Evolutionary conservation across 768 basidiomycete species (phyloP), one percentile per base, ranked within the genome.

Genomic region (Tulasnella sp.): DNA sequence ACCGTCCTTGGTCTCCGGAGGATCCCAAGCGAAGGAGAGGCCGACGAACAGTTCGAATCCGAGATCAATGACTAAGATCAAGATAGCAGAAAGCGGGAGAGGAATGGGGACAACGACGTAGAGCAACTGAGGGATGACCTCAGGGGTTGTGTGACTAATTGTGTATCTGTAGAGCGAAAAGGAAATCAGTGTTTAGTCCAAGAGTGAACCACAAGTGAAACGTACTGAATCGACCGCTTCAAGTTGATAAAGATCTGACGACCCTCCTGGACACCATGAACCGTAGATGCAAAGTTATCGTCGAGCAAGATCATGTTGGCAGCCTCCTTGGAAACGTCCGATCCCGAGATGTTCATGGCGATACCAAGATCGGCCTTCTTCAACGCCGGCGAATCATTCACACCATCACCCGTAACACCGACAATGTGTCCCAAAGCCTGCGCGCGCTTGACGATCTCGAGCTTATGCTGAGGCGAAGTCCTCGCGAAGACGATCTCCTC

Each of bases 311-410:
- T 83, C 82, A 86, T 84, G 68, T 86, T 81, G 1, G 84, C 83
- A 2, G 84, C 83, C 69, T 85, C 83, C 66, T 86, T 85, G 1
- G 83, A 84, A 10, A 85, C 83, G 63, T 85, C 84, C 3, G 83
- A 84, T 32, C 83, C 84, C 24, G 83, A 84, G 34, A 84, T 80
- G 65, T 84, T 84, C 83, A 86, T 86, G 0, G 83, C 83, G 65
- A 85, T 85, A 29, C 84, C 84, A 23, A 85, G 74, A 63, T 84
- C 83, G 27, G 84, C 83, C 76, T 78, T 19, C 56, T 58, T 58
- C 43, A 32, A 34, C 10, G 27, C 42, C 17, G 83, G 83, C 0
- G 82, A 83, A 63, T 85, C 83, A 64, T 85, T 86, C 50, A 84
- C 83, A 64, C 84, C 83, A 67, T 86, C 83, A 4, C 83, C 84